Percentiles rank a stretch among this genome's conserved stretches.
phyloP scores from a whole-genome alignment of 176 grass and related monocot genomes.

The Cenchrus purpureus region DNA sequence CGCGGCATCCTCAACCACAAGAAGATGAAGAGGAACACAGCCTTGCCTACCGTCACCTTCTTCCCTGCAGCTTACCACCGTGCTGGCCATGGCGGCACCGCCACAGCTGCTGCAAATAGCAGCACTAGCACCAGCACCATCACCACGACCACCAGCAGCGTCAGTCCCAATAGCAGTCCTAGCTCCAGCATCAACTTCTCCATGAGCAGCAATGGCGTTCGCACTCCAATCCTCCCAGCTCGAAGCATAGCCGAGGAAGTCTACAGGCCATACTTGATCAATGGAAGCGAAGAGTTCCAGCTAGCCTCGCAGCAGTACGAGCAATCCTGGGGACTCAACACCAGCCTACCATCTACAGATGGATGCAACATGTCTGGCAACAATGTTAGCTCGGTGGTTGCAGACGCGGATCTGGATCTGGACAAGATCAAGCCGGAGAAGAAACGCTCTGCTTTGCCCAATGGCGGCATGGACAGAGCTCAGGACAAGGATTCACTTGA shows the following conservation, averaged over 20 bases:
- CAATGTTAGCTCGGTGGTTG: slow-evolving; percentile 1
- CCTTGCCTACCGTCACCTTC: slow-evolving; percentile 3
- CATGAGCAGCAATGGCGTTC: slow-evolving; percentile 17
- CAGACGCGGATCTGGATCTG: slow-evolving; percentile 39
- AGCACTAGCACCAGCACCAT: slow-evolving; percentile 26
- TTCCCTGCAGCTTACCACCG: slow-evolving; percentile 16
- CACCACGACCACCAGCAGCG: slow-evolving; percentile 3
- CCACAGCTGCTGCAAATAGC: neutral
- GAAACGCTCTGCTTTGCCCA: slow-evolving; percentile 36
- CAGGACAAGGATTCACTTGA: slow-evolving; percentile 44
- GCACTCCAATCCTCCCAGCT: slow-evolving; percentile 15
- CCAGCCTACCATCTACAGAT: neutral
- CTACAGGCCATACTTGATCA: slow-evolving; percentile 32
- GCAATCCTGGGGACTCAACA: slow-evolving; percentile 38
- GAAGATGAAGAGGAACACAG: slow-evolving; percentile 44
- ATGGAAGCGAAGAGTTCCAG: slow-evolving; percentile 40
- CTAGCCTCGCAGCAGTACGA: slow-evolving; percentile 20
- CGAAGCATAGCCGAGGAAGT: slow-evolving; percentile 13
- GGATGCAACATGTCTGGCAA: slow-evolving; percentile 1
- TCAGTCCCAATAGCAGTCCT: slow-evolving; percentile 10
- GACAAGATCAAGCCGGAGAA: slow-evolving; percentile 57
- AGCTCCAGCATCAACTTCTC: slow-evolving; percentile 46
- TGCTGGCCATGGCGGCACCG: neutral
- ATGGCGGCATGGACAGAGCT: slow-evolving; percentile 37
- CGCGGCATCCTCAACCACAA: slow-evolving; percentile 56